Evolutionary conservation across 345 rosid species (phyloP).

Genomic region (Brassica carinata): DNA sequence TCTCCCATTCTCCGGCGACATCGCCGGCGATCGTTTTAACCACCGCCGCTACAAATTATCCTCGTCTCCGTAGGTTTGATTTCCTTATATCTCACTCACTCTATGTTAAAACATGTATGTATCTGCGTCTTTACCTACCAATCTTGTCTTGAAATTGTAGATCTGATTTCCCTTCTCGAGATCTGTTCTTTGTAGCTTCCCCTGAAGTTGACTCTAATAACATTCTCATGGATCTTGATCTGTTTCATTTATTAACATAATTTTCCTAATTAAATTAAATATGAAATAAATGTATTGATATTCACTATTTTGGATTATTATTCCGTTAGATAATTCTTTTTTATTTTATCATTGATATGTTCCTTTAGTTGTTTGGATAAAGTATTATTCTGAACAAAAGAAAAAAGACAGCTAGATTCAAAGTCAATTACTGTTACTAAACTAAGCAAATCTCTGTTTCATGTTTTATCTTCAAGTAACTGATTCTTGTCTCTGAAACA

Average conservation of each 20-base stretch:
- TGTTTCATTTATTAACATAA: conserved; percentile 9
- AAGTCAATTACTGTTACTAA: neutral
- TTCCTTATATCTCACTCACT: conserved; percentile 9
- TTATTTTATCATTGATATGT: neutral
- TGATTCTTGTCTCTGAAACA: neutral
- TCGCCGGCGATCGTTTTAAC: conserved; percentile 36
- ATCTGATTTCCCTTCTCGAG: conserved; percentile 41
- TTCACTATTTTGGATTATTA: neutral
- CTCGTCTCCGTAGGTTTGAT: conserved; percentile 41
- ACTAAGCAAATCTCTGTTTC: neutral
- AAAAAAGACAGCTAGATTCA: conserved; percentile 3
- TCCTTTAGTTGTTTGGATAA: neutral
- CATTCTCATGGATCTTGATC: conserved; percentile 47
- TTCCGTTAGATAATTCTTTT: neutral
- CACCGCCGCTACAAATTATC: conserved; percentile 23
- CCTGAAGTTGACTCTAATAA: neutral
- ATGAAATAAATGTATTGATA: neutral
- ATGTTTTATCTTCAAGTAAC: conserved; percentile 15
- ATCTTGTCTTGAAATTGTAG: conserved; percentile 35
- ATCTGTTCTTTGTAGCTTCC: neutral
- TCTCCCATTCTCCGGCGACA: conserved; percentile 43
- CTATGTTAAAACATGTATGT: neutral
- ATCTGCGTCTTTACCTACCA: neutral
- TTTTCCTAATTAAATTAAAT: neutral
- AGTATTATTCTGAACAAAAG: neutral